phyloP scores from a whole-genome alignment of 164 flowering plant genomes.

The Berberis thunbergii region DNA sequence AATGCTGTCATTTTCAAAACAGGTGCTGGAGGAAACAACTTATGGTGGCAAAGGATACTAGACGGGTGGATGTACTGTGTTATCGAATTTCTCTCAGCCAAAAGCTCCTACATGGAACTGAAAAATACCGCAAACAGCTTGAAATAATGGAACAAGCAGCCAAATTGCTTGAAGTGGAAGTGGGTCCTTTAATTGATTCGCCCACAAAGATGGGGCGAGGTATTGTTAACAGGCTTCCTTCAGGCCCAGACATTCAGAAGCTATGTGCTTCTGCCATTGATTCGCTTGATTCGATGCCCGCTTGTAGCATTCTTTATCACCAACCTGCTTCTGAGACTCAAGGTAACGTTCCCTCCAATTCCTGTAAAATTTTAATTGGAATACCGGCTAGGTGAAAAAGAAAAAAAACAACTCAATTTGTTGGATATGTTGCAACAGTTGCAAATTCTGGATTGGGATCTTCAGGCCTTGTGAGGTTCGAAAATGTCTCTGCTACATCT shows the following conservation, averaged over 20 bases:
- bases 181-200: slow-evolving; percentile 71
- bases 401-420: neutral
- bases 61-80: slow-evolving; percentile 81
- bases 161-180: slow-evolving; percentile 71
- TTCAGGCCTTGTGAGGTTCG: slow-evolving; percentile 39
- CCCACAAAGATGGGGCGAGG: slow-evolving; percentile 79
- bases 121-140: slow-evolving; percentile 38
- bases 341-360: slow-evolving; percentile 21
- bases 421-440: slow-evolving; percentile 2
- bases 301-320: slow-evolving; percentile 14
- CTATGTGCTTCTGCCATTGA: slow-evolving; percentile 69
- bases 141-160: slow-evolving; percentile 63
- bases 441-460: slow-evolving; percentile 28
- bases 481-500: slow-evolving; percentile 51
- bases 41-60: slow-evolving; percentile 67
- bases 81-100: slow-evolving; percentile 67
- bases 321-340: slow-evolving; percentile 11
- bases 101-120: slow-evolving; percentile 60
- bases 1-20: slow-evolving; percentile 7
- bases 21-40: slow-evolving; percentile 92
- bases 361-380: neutral
- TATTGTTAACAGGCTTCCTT: slow-evolving; percentile 87
- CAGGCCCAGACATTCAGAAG: slow-evolving; percentile 78
- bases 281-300: slow-evolving; percentile 40
- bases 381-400: neutral